phyloP scores from a whole-genome alignment of 768 basidiomycete genomes.

The Phylloporus arenicola region DNA sequence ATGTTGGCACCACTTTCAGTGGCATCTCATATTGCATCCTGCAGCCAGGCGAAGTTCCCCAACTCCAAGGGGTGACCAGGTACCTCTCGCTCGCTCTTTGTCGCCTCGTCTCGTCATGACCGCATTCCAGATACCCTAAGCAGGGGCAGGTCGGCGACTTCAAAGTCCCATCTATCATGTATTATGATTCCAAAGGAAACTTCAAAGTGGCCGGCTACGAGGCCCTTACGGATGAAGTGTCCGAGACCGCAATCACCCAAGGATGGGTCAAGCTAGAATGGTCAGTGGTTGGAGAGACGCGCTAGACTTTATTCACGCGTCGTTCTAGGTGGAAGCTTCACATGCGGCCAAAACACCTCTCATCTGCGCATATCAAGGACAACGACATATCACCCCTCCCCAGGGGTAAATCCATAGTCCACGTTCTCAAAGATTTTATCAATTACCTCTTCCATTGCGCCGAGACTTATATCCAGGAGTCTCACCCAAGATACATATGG shows the following conservation, averaged over 20 bases:
- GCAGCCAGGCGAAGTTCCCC: slow-evolving; percentile 27
- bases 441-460: slow-evolving; percentile 40
- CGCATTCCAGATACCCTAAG: slow-evolving; percentile 28
- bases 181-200: slow-evolving; percentile 36
- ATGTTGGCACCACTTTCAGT: slow-evolving; percentile 35
- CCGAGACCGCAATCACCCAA: slow-evolving; percentile 32
- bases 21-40: slow-evolving; percentile 36
- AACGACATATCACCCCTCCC: slow-evolving; percentile 37
- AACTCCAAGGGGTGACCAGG: slow-evolving; percentile 19
- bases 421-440: slow-evolving; percentile 43
- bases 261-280: slow-evolving; percentile 42
- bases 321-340: slow-evolving; percentile 33
- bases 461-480: slow-evolving; percentile 39
- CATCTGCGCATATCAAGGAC: slow-evolving; percentile 21
- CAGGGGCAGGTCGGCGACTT: slow-evolving; percentile 36
- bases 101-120: background rate
- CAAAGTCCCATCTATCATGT: slow-evolving; percentile 44
- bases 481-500: slow-evolving; percentile 42
- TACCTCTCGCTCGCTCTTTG: background rate
- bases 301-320: background rate
- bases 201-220: slow-evolving; percentile 39
- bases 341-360: slow-evolving; percentile 31
- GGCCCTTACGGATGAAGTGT: slow-evolving; percentile 32
- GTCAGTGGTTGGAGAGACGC: slow-evolving; percentile 14
- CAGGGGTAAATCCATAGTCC: slow-evolving; percentile 29